Evolutionary conservation across 1,139 yeast genomes (phyloP).

Genomic region (Geotrichum australiense): DNA sequence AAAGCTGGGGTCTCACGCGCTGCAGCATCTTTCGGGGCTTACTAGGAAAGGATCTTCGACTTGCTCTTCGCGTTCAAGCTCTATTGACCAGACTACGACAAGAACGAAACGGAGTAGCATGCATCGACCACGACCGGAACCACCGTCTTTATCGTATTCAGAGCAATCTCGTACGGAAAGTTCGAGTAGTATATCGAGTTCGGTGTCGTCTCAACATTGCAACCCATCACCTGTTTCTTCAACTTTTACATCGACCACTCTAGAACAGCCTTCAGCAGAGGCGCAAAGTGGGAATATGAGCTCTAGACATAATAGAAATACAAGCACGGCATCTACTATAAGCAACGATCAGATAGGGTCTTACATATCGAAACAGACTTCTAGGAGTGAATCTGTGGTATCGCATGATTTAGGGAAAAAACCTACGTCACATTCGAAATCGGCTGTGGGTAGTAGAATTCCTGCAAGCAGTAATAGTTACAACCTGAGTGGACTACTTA

Average conservation of each 20-base stretch:
- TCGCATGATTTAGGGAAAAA: constrained; percentile 6
- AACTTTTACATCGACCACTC: background rate
- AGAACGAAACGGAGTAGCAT: constrained; percentile 6
- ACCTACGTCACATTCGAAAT: constrained; percentile 1
- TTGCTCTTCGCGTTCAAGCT: constrained; percentile 16
- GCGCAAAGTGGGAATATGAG: background rate
- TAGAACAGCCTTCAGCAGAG: background rate
- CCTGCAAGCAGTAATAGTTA: constrained; percentile 6
- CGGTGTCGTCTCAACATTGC: background rate
- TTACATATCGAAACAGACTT: constrained; percentile 2
- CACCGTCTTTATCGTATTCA: constrained; percentile 1
- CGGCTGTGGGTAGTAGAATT: background rate
- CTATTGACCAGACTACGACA: constrained; percentile 8
- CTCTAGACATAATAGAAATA: background rate
- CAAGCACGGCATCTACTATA: constrained; percentile 7
- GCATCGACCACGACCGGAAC: constrained; percentile 3
- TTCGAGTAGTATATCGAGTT: constrained; percentile 10
- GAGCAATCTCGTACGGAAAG: constrained; percentile 6
- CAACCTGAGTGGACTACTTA: constrained; percentile 10
- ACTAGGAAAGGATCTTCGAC: constrained; percentile 21
- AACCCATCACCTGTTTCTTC: background rate
- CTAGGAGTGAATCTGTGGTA: constrained; percentile 8
- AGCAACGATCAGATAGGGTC: constrained; percentile 1
- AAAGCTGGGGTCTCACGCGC: constrained; percentile 40
- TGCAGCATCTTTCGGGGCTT: constrained; percentile 40